Evolutionary conservation across 2,329 filamentous ascomycete species (phyloP).

Genomic region (Cladosporium sp.): DNA sequence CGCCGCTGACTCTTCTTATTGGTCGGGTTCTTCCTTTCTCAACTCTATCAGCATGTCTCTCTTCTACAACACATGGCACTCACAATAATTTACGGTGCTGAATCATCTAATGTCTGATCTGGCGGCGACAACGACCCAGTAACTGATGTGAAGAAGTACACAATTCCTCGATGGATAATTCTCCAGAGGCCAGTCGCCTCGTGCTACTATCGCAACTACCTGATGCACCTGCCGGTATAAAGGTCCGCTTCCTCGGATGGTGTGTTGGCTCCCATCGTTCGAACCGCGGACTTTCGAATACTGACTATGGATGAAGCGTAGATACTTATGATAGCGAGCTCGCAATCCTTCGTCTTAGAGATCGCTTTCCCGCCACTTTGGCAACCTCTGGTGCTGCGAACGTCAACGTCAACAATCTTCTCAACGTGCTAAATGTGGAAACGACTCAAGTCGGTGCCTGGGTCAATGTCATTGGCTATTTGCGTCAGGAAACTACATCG

Average conservation of each 20-base stretch:
- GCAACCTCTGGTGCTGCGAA: constrained; percentile 46
- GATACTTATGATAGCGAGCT: constrained; percentile 57
- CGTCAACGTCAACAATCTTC: constrained; percentile 71
- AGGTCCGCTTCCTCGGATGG: constrained; percentile 92
- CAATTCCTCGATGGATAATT: not conserved
- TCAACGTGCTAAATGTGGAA: constrained; percentile 63
- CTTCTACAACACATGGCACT: not conserved
- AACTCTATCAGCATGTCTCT: not conserved
- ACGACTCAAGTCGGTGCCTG: constrained; percentile 75
- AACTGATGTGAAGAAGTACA: not conserved
- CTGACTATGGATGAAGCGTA: constrained; percentile 48
- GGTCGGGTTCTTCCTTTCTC: not conserved
- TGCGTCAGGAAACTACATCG: constrained; percentile 16
- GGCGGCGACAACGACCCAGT: not conserved
- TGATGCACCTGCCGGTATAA: constrained; percentile 54
- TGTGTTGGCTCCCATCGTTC: constrained; percentile 48
- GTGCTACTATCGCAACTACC: constrained; percentile 53
- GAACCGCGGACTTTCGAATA: not conserved
- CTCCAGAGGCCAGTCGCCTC: constrained; percentile 57
- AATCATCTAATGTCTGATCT: not conserved
- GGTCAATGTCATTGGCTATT: constrained; percentile 86
- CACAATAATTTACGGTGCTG: not conserved
- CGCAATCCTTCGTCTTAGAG: constrained; percentile 67
- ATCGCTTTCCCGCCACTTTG: constrained; percentile 57
- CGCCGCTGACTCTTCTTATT: not conserved